A percentile compares a stretch with the other conserved stretches of the same genome.
Evolutionary conservation across 768 basidiomycete genomes (phyloP).

Genomic region (Podaxis pistillaris): DNA sequence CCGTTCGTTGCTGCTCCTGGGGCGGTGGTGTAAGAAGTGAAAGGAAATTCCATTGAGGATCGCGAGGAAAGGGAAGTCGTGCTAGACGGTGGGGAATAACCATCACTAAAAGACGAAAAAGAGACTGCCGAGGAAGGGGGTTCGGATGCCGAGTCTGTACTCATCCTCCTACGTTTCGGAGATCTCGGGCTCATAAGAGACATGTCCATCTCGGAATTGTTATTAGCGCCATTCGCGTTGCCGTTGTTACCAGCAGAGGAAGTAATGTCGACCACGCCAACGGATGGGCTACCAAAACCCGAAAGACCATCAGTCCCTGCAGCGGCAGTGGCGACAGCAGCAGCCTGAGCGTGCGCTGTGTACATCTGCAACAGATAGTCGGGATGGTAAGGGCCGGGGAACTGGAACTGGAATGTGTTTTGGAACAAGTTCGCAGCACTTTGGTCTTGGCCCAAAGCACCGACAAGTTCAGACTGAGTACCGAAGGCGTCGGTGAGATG

Average conservation of each 20-base stretch:
- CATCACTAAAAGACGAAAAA: slow-evolving; percentile 59
- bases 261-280: background rate
- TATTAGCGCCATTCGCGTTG: background rate
- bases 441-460: slow-evolving; percentile 38
- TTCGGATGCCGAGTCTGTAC: slow-evolving; percentile 50
- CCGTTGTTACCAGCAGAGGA: background rate
- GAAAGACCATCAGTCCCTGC: background rate
- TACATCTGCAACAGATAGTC: slow-evolving; percentile 63
- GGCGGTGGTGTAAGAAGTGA: slow-evolving; percentile 46
- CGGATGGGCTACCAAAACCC: background rate
- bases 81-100: slow-evolving; percentile 58
- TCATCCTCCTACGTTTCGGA: slow-evolving; percentile 73
- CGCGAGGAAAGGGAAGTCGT: slow-evolving; percentile 57
- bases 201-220: slow-evolving; percentile 36
- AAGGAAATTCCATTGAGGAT: slow-evolving; percentile 69
- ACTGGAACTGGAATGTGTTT: slow-evolving; percentile 41
- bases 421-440: slow-evolving; percentile 25
- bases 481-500: slow-evolving; percentile 29
- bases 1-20: slow-evolving; percentile 25
- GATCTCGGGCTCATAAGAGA: slow-evolving; percentile 43
- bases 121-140: slow-evolving; percentile 65
- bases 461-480: slow-evolving; percentile 51
- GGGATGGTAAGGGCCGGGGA: slow-evolving; percentile 74
- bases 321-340: background rate
- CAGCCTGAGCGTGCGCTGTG: slow-evolving; percentile 36